Evolutionary conservation across 345 rosid genomes (phyloP).

Genomic region (Microcos paniculata): DNA sequence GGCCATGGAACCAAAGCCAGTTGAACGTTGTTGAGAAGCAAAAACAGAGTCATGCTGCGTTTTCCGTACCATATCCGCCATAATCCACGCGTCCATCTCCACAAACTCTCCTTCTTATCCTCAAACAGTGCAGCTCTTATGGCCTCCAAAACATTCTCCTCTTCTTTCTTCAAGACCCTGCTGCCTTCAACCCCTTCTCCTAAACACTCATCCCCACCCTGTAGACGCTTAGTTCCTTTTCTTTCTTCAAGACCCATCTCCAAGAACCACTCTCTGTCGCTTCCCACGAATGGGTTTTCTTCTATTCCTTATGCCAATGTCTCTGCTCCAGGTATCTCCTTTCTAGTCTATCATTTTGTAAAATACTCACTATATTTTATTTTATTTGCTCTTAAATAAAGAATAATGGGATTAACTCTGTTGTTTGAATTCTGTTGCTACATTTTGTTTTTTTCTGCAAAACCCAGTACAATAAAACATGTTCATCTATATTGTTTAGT

Average conservation of each 20-base stretch:
- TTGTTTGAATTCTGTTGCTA: neutral
- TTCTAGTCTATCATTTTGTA: neutral
- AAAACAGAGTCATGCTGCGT: constrained; percentile 14
- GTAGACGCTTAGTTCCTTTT: constrained; percentile 17
- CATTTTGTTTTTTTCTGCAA: neutral
- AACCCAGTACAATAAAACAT: neutral
- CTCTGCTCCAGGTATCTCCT: constrained; percentile 23
- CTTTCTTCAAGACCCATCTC: constrained; percentile 36
- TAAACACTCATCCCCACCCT: constrained; percentile 15
- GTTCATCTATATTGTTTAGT: neutral
- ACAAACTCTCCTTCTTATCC: constrained; percentile 22
- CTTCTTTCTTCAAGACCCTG: constrained; percentile 18
- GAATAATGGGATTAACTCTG: neutral
- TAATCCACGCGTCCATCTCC: constrained; percentile 21
- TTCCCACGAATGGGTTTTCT: constrained; percentile 28
- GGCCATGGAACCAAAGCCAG: no score
- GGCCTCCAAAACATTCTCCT: constrained; percentile 31
- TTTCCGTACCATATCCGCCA: constrained; percentile 16
- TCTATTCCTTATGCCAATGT: constrained; percentile 17
- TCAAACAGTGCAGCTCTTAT: constrained; percentile 22
- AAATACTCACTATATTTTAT: no score
- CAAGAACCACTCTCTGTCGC: constrained; percentile 16
- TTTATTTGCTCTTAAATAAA: no score
- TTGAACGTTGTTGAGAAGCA: neutral
- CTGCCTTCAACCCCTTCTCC: neutral